A percentile compares a stretch with the other conserved stretches of the same genome.
Conservation (phyloP, 2,329 filamentous ascomycete species). For the Botrytis elliptica region DNA sequence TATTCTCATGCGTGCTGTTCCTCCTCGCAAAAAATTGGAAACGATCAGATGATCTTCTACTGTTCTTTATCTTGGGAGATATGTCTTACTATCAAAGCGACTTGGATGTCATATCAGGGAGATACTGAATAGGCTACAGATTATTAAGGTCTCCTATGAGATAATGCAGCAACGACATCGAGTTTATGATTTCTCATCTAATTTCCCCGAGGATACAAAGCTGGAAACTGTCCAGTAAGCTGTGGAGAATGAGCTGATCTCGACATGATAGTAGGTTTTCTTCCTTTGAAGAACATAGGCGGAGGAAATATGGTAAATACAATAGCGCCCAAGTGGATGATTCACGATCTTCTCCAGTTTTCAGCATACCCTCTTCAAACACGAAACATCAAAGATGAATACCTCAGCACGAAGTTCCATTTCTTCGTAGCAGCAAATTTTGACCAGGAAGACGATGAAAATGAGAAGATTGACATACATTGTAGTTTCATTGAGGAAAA, state of each 20-base stretch:
- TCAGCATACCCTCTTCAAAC: fast-evolving
- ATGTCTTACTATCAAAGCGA: fast-evolving
- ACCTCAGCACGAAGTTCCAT: neutral
- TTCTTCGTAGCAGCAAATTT: neutral
- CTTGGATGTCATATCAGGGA: fast-evolving
- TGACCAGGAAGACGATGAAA: neutral
- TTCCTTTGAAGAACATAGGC: neutral
- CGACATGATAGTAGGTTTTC: neutral
- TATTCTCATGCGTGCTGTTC: neutral
- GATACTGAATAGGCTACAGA: neutral
- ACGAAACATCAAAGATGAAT: neutral
- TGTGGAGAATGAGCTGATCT: neutral
- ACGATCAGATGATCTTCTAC: neutral
- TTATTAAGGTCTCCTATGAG: neutral
- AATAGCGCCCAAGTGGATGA: neutral
- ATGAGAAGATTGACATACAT: neutral
- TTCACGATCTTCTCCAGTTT: fast-evolving
- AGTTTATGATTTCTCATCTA: fast-evolving
- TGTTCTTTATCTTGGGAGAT: neutral
- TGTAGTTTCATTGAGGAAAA: fast-evolving
- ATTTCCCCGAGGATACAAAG: neutral
- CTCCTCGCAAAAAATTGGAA: fast-evolving
- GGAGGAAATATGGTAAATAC: neutral
- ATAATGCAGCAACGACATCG: neutral
- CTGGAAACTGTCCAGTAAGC: fast-evolving